These are phyloP conservation scores for Aspergillus sp. DNA, from an alignment of 2,329 filamentous ascomycete species.

Conservation along the genomic window DNA sequence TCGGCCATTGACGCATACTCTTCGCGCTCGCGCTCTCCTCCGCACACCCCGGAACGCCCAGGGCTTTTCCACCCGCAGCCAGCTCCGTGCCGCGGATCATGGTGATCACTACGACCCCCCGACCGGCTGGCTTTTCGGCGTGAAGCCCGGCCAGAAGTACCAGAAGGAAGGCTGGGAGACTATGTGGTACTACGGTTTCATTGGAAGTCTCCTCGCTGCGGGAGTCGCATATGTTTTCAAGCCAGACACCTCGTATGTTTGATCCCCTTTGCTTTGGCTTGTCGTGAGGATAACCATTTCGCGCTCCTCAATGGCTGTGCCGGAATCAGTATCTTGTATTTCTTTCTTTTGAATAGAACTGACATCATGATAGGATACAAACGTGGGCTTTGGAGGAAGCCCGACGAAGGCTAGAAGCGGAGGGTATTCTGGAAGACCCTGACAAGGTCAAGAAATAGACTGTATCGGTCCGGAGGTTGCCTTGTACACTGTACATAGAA, in stretches of 20 bases:
- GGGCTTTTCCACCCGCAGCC: constrained; percentile 43
- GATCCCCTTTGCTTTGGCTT: constrained; percentile 5
- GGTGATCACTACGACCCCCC: constrained; percentile 86
- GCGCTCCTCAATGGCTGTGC: not conserved
- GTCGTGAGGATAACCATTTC: not conserved
- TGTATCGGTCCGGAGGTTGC: constrained; percentile 20
- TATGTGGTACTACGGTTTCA: constrained; percentile 80
- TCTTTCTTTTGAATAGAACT: constrained; percentile 11
- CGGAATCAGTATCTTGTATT: not conserved
- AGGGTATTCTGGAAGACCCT: constrained; percentile 87
- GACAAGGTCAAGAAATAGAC: constrained; percentile 55
- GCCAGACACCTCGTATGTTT: constrained; percentile 94
- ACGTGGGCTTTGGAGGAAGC: constrained; percentile 99
- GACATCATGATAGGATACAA: constrained; percentile 71
- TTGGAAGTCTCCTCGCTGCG: constrained; percentile 70
- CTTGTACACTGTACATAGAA: constrained; percentile 45
- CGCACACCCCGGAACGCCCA: constrained; percentile 36
- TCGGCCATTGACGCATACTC: constrained; percentile 38
- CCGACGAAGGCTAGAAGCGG: constrained; percentile 87
- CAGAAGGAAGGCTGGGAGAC: constrained; percentile 97
- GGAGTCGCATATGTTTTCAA: constrained; percentile 89
- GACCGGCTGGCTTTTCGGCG: constrained; percentile 85
- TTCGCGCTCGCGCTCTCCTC: constrained; percentile 41
- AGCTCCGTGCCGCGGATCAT: constrained; percentile 52
- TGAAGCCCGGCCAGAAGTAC: constrained; percentile 93